A percentile compares a stretch with the other conserved stretches of the same genome.
Conservation (phyloP, 1,139 yeast species). For the Diutina rugosa region DNA sequence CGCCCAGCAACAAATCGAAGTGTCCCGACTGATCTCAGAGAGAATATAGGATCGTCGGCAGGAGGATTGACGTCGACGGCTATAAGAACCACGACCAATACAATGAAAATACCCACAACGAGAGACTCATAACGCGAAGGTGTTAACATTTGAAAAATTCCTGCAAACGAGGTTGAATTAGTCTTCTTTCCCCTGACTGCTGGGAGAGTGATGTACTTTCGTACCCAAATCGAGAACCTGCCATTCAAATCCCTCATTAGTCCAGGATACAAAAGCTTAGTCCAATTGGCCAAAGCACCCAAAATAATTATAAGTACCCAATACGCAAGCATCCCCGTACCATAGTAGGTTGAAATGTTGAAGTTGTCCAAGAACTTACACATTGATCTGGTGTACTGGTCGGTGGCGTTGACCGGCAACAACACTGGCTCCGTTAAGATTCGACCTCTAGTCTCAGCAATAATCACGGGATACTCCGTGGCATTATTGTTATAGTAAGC, state of each 20-base stretch:
- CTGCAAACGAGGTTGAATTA: neutral
- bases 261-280: neutral
- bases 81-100: neutral
- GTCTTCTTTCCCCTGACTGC: neutral
- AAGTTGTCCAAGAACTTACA: neutral
- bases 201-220: neutral
- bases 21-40: neutral
- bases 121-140: neutral
- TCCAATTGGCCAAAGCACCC: slow-evolving; percentile 1
- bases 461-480: neutral
- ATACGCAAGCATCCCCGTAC: neutral
- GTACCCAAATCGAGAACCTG: neutral
- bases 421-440: neutral
- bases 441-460: neutral
- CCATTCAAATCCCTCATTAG: slow-evolving; percentile 1
- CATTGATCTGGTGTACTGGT: neutral
- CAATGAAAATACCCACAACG: neutral
- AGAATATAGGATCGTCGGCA: neutral
- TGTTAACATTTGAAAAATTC: neutral
- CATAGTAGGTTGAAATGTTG: neutral
- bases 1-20: neutral
- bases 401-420: neutral
- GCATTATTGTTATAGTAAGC: neutral
- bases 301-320: neutral
- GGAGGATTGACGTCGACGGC: neutral